Base-by-base conservation (phyloP, 1,139 yeast genomes). In the Suhomyces atakaporum region DNA sequence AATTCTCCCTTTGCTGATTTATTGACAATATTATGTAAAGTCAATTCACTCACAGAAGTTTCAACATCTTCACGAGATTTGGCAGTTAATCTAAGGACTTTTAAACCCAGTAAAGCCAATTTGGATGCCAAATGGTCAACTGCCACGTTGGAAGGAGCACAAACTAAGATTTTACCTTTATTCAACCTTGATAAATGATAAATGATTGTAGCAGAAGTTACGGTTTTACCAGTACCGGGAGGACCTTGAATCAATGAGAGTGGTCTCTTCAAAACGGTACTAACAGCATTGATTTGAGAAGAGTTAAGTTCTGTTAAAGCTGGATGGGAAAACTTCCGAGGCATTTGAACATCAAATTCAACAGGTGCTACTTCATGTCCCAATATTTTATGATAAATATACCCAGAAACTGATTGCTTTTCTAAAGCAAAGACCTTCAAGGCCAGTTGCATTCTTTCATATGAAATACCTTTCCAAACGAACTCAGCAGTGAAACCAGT, bases 151-250 rank as follows among this genome's bases (percentile, higher is more conserved):
- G 96, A 88, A 11, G 97, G 96, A 2, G 97, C 97, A 69, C 96
- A 88, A 3, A 89, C 97, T 33, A 90, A 69, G 6, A 89, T 79
- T 40, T 73, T 71, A 29, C 75, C 73, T 39, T 75, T 54, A 47
- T 77, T 77, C 44, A 81, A 55, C 40, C 77, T 76, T 3, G 80
- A 72, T 43, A 89, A 64, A 52, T 88, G 96, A 52, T 85, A 84
- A 18, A 89, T 78, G 45, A 90, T 86, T 0, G 96, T 83, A 3
- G 96, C 94, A 0, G 96, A 87, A 0, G 96, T 89, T 10, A 88
- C 95, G 1, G 97, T 90, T 58, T 90, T 90, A 56, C 97, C 97
- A 0, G 97, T 90, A 43, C 96, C 96, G 2, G 97, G 97, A n/a
- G 97, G 97, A 13, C 97, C 97, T 60, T 90, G 97, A 47, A 90